A percentile compares a stretch with the other conserved stretches of the same genome.
Conservation (phyloP, 2,329 filamentous ascomycete species). For the Celoporthe dispersa region DNA sequence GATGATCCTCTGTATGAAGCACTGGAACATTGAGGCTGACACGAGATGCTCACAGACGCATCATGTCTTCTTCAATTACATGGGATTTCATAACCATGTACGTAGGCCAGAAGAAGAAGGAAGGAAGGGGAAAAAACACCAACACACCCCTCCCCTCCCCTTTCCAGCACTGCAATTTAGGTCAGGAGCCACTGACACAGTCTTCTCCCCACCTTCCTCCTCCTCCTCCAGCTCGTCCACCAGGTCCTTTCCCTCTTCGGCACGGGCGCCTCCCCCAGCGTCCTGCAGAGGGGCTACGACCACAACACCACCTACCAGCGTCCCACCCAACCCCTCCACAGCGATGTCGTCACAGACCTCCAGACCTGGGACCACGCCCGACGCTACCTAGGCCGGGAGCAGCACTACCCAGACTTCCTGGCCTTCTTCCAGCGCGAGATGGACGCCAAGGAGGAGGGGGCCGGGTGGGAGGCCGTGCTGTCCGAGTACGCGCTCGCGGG, state of each 20-base stretch:
- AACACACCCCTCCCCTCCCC: background rate
- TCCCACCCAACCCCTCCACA: constrained; percentile 50
- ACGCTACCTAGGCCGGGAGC: constrained; percentile 63
- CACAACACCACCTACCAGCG: constrained; percentile 71
- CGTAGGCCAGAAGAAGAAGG: constrained; percentile 44
- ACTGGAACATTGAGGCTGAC: background rate
- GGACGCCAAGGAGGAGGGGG: constrained; percentile 60
- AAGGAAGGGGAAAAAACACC: background rate
- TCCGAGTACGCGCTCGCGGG: constrained; percentile 71
- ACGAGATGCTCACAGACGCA: constrained; percentile 48
- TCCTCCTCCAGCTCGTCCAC: constrained; percentile 61
- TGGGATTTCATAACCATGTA: constrained; percentile 82
- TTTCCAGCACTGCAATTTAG: constrained; percentile 48
- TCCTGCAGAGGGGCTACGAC: constrained; percentile 68
- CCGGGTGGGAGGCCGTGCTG: constrained; percentile 64
- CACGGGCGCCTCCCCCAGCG: constrained; percentile 65
- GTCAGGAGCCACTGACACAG: background rate
- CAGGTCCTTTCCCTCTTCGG: constrained; percentile 78
- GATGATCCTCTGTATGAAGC: background rate
- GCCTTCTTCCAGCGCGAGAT: constrained; percentile 78
- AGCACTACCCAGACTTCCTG: constrained; percentile 74
- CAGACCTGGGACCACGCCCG: constrained; percentile 60
- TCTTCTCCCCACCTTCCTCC: background rate
- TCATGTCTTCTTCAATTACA: constrained; percentile 80
- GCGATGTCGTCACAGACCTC: constrained; percentile 58